These are phyloP conservation scores for Plasmodium ovale DNA, from an alignment of 169 alveolate species.

Conservation along the genomic window DNA sequence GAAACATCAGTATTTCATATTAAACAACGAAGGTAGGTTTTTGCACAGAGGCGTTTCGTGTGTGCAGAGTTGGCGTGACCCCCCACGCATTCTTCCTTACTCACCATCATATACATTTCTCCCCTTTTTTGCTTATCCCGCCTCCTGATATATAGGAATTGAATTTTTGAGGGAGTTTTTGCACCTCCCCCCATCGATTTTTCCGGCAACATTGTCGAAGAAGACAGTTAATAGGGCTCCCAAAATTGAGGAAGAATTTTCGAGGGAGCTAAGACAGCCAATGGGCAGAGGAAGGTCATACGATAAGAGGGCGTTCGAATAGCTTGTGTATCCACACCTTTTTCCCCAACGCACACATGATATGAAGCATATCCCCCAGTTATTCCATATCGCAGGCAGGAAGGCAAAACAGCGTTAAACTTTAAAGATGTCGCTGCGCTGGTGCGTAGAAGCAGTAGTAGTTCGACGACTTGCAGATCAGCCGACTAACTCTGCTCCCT, in stretches of 20 bases:
- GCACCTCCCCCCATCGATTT: conserved; percentile 94
- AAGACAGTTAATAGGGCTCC: conserved; percentile 82
- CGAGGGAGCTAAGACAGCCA: conserved; percentile 62
- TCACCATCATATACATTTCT: background rate
- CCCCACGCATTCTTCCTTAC: too few species aligned
- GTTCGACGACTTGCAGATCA: too few species aligned
- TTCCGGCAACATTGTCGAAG: conserved; percentile 96
- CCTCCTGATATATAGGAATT: conserved; percentile 76
- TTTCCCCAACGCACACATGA: too few species aligned
- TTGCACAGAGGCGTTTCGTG: background rate
- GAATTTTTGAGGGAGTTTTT: conserved; percentile 90
- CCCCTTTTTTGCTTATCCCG: background rate
- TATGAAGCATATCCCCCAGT: too few species aligned
- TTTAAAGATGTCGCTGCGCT: too few species aligned
- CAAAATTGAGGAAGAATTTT: conserved; percentile 63
- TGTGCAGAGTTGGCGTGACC: too few species aligned
- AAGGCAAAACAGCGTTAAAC: too few species aligned
- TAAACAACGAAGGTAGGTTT: conserved; percentile 88
- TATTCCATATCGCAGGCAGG: too few species aligned
- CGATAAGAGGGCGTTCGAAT: conserved; percentile 44
- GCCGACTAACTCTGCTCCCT: too few species aligned
- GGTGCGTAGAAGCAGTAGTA: too few species aligned
- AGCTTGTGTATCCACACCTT: background rate
- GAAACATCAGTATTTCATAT: conserved; percentile 91
- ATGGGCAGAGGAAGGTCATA: conserved; percentile 74